Base-by-base conservation (phyloP, 495 filamentous ascomycete species). In the Cercophora newfieldiana region DNA sequence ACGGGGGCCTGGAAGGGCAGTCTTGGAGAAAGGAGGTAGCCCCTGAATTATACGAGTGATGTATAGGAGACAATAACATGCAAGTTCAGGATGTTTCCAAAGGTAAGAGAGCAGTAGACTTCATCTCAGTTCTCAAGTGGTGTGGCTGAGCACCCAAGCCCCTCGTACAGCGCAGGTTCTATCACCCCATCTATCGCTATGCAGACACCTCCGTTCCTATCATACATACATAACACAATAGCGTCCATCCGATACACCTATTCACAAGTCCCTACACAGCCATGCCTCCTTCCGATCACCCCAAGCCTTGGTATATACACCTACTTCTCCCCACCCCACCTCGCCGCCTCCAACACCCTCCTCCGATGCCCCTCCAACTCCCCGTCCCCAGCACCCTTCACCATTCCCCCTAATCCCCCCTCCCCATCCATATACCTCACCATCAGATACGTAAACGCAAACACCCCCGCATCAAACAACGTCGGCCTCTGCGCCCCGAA, bases 401-500 rank as follows among this genome's bases (percentile, higher is more conserved):
- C 67, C 68, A 69, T 62, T 2, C 14, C 21, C 26, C 69, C 57
- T 16, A 60, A 37, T 7, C 18, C 5, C 56, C 21, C 56, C 5
- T 33, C 30, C 70, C 59, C 69, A 22, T 24, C 48, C n/a, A 30
- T 49, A 22, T 62, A 54, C 67, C 25, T 21, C 65, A 96, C 72
- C 30, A 97, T 82, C 21, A 97, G 74, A 74, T 94, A 85, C n/a
- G 91, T 93, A 76, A 97, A 99, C 25, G 91, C 89, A 80, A 97
- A 98, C 24, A 97, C 86, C 63, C 83, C 86, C 26, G 94, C 92
- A 76, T 99, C 95, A 69, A 99, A 92, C 14, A 93, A 70, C 0
- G 87, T 85, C 1, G 95, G 92, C 26, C 77, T 80, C 21, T 65
- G 21, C 10, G 21, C 58, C 18, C 68, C 71, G 58, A 79, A 80